Percentiles rank a stretch among this genome's conserved stretches.
phyloP scores from a whole-genome alignment of 129 eudicot species.

The Tagetes patula region DNA sequence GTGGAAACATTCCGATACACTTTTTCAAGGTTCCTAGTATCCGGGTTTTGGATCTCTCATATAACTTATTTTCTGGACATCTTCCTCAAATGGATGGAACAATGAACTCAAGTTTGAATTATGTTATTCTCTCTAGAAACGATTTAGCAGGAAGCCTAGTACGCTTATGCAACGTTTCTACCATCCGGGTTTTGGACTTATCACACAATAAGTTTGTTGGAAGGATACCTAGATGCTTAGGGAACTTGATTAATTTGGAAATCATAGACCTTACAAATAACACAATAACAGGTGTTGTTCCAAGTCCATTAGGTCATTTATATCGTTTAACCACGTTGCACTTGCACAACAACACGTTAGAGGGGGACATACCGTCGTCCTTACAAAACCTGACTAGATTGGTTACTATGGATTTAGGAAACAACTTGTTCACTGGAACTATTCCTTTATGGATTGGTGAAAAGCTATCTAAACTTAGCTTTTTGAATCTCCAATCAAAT shows the following conservation, averaged over 20 bases:
- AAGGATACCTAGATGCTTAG: constrained; percentile 14
- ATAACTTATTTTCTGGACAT: not conserved
- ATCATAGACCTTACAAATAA: not conserved
- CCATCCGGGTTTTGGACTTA: too few species aligned
- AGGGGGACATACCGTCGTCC: not conserved
- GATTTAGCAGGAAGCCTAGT: too few species aligned
- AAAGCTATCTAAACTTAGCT: not conserved
- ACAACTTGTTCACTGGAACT: not conserved
- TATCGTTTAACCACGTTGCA: not conserved
- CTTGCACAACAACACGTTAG: not conserved
- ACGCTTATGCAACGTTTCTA: too few species aligned
- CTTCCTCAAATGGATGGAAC: too few species aligned
- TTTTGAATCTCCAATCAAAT: not conserved
- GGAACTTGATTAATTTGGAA: not conserved
- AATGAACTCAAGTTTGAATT: too few species aligned
- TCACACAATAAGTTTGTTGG: not conserved
- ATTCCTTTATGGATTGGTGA: constrained; percentile 1
- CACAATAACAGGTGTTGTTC: not conserved
- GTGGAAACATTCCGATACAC: not conserved
- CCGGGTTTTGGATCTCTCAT: not conserved
- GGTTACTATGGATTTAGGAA: not conserved
- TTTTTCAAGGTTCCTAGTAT: not conserved
- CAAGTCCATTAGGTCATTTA: not conserved
- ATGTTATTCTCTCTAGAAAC: too few species aligned
- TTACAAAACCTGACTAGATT: not conserved